These are phyloP conservation scores for Elsinoe perseae DNA, from an alignment of 2,329 filamentous ascomycete genomes.

Conservation along the genomic window DNA sequence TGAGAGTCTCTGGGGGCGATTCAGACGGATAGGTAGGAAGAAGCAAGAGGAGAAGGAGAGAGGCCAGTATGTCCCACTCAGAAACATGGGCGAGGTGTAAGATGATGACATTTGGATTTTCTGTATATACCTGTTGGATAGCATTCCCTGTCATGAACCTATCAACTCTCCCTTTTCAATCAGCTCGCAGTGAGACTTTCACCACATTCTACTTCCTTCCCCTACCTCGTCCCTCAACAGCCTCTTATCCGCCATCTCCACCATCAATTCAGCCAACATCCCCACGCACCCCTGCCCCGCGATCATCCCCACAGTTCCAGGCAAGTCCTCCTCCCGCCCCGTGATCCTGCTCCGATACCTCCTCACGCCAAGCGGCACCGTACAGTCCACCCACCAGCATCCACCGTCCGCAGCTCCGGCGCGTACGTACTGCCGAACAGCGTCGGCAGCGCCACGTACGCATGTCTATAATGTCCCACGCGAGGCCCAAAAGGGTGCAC, in stretches of 20 bases:
- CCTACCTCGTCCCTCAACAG: background rate
- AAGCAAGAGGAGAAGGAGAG: slow-evolving; percentile 31
- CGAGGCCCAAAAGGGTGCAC: background rate
- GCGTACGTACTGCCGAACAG: slow-evolving; percentile 1
- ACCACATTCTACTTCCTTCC: background rate
- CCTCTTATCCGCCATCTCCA: slow-evolving; percentile 1
- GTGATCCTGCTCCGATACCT: background rate
- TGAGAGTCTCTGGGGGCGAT: background rate
- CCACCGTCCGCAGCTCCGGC: background rate
- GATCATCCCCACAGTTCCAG: background rate
- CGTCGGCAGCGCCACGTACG: background rate
- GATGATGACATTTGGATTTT: slow-evolving; percentile 1
- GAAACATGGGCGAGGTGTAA: slow-evolving; percentile 32
- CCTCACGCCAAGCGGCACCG: background rate
- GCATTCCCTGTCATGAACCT: background rate
- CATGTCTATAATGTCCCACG: background rate
- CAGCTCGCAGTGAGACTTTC: too few species aligned
- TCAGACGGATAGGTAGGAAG: slow-evolving; percentile 26
- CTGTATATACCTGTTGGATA: slow-evolving; percentile 1
- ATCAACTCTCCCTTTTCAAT: background rate
- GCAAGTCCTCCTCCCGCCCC: background rate
- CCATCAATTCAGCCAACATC: slow-evolving; percentile 5
- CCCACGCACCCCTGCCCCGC: background rate
- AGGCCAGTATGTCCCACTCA: slow-evolving; percentile 40
- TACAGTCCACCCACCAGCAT: background rate